These are phyloP conservation scores for Rhododendron molle DNA, from an alignment of 148 eudicot genomes.

Conservation along the genomic window DNA sequence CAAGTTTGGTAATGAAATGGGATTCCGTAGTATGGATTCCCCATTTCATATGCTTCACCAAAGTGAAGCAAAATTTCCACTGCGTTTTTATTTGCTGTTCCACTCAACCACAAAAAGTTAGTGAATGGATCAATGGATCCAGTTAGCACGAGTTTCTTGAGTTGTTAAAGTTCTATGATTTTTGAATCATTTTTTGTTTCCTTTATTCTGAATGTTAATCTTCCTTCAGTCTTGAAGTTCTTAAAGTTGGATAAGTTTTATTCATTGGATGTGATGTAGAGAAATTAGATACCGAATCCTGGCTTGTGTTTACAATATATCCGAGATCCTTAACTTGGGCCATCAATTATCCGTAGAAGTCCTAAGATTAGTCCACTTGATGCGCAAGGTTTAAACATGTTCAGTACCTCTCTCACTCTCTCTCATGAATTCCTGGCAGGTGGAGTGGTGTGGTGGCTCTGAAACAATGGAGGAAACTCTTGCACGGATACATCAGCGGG, in stretches of 20 bases:
- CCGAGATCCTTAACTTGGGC: not conserved
- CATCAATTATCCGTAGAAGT: not conserved
- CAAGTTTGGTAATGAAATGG: not conserved
- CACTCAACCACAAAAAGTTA: not conserved
- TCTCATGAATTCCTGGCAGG: slow-evolving; percentile 32
- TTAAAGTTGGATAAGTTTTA: not conserved
- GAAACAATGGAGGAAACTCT: slow-evolving; percentile 81
- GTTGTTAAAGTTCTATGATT: not conserved
- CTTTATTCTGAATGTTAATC: not conserved
- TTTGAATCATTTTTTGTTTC: not conserved
- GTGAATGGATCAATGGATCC: not conserved
- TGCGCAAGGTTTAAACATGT: not conserved
- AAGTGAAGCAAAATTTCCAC: not conserved
- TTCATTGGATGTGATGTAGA: not conserved
- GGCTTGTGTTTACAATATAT: not conserved
- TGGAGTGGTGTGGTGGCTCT: slow-evolving; percentile 83
- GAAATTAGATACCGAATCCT: not conserved
- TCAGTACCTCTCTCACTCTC: not conserved
- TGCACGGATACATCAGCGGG: slow-evolving; percentile 74
- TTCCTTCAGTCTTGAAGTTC: not conserved
- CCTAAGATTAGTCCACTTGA: not conserved
- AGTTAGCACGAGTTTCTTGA: not conserved
- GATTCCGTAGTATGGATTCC: not conserved
- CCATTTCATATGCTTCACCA: not conserved
- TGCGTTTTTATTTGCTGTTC: not conserved